phyloP scores from a whole-genome alignment of 2,329 filamentous ascomycete genomes.

The Aspergillus ruber region DNA sequence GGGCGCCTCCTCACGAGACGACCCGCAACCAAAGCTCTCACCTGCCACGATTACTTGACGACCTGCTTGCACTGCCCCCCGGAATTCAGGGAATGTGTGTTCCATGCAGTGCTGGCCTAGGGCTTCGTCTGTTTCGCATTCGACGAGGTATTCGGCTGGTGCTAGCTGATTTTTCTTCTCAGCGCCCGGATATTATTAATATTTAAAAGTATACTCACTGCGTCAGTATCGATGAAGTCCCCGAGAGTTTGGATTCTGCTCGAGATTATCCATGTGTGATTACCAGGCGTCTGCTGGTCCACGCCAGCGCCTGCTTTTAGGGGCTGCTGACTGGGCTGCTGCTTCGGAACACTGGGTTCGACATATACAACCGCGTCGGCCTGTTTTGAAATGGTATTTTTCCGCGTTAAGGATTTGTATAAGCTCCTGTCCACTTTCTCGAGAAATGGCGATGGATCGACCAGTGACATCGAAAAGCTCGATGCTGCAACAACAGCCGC shows the following conservation, averaged over 20 bases:
- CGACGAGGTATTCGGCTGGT: conserved; percentile 33
- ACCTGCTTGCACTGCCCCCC: conserved; percentile 29
- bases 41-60: conserved; percentile 41
- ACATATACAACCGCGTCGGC: neutral
- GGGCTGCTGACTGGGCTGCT: neutral
- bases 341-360: neutral
- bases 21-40: conserved; percentile 43
- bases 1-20: conserved; percentile 42
- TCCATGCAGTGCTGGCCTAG: conserved; percentile 37
- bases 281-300: neutral
- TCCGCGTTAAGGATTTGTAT: neutral
- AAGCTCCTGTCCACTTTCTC: conserved; percentile 15
- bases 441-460: conserved; percentile 30
- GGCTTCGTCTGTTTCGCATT: conserved; percentile 22
- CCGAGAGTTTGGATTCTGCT: conserved; percentile 37
- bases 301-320: neutral
- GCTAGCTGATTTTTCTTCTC: conserved; percentile 21
- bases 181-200: too few relatives aligned
- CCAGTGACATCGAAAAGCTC: conserved; percentile 40
- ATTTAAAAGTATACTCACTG: conserved; percentile 16
- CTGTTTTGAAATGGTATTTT: neutral
- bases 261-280: conserved; percentile 11
- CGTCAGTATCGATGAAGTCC: conserved; percentile 41
- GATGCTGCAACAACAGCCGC: conserved; percentile 44
- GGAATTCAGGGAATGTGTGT: conserved; percentile 38